Evolutionary conservation across 441 rosid species (phyloP).

Genomic region (Eutrema salsugineum): DNA sequence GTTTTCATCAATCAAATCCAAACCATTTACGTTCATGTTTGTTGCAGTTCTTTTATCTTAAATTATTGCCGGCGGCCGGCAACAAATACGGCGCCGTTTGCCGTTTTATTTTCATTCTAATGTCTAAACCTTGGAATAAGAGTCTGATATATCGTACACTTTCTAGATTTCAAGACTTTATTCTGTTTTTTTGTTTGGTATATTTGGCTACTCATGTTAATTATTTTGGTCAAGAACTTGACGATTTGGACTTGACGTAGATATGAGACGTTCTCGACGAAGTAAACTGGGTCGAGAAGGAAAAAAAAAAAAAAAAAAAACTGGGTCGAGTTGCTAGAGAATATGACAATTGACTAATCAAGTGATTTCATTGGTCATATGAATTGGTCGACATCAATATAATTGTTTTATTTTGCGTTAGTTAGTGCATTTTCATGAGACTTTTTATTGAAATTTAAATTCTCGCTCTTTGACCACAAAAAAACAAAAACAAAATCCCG

Average conservation of each 20-base stretch:
- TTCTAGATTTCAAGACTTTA: neutral
- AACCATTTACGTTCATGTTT: constrained; percentile 27
- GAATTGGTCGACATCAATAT: too few relatives aligned
- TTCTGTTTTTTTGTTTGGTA: neutral
- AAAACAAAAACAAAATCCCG: too few relatives aligned
- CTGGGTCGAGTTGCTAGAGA: neutral
- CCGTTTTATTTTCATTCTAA: neutral
- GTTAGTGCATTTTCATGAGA: too few relatives aligned
- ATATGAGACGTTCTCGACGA: neutral
- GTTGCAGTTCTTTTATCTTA: neutral
- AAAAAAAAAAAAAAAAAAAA: too few relatives aligned
- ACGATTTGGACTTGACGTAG: constrained; percentile 1
- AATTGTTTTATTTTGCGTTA: too few relatives aligned
- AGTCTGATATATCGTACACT: neutral
- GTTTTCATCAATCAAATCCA: constrained; percentile 23
- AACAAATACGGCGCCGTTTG: constrained; percentile 14
- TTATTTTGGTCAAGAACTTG: neutral
- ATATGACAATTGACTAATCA: neutral
- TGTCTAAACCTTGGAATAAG: neutral
- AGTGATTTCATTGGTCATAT: neutral
- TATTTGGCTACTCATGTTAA: neutral
- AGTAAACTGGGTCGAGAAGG: neutral
- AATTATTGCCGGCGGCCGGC: constrained; percentile 24
- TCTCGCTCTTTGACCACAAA: too few relatives aligned
- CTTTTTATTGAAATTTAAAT: too few relatives aligned